Evolutionary conservation across 2,329 filamentous ascomycete species (phyloP), one percentile per base, ranked within the genome.

Genomic region (Mariannaea sp.): DNA sequence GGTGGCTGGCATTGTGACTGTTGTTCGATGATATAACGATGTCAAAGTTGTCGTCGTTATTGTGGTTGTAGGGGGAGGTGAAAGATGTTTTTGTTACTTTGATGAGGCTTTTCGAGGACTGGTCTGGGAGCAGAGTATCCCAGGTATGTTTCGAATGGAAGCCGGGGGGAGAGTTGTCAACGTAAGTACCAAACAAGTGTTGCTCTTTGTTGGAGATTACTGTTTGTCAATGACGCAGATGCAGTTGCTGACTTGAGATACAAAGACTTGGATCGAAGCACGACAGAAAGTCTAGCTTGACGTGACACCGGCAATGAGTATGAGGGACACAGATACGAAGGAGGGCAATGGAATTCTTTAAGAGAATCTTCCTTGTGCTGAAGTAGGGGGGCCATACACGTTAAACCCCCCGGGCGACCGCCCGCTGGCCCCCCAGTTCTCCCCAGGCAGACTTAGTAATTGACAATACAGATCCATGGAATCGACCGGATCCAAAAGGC

Each of bases 1-100:
- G 44, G 66, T 61, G 62, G 67, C 59, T 54, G 73, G 68, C 67
- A 72, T 73, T 49, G 60, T 68, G 63, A 70, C 70, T 65, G 39
- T n/a, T 52, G 6, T 45, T 40, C 40, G 50, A 48, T n/a, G n/a
- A n/a, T n/a, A n/a, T n/a, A n/a, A n/a, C n/a, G n/a, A n/a, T n/a
- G n/a, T n/a, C n/a, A n/a, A n/a, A n/a, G n/a, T n/a, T n/a, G n/a
- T n/a, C 47, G 40, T 32, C 55, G 45, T 27, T 45, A 35, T 39
- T n/a, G n/a, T n/a, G 45, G 40, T 32, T 55, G 45, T 27, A 43
- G 32, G 39, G 43, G 14, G 55, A 16, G 44, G 49, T 19, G 54
- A 17, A 42, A 46, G 55, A 20, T n/a, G 27, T 39, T 60, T 42
- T 55, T 57, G 44, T n/a, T n/a, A n/a, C n/a, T n/a, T n/a, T n/a